Evolutionary conservation across 2,329 filamentous ascomycete species (phyloP).

Genomic region (Colletotrichum filicis): DNA sequence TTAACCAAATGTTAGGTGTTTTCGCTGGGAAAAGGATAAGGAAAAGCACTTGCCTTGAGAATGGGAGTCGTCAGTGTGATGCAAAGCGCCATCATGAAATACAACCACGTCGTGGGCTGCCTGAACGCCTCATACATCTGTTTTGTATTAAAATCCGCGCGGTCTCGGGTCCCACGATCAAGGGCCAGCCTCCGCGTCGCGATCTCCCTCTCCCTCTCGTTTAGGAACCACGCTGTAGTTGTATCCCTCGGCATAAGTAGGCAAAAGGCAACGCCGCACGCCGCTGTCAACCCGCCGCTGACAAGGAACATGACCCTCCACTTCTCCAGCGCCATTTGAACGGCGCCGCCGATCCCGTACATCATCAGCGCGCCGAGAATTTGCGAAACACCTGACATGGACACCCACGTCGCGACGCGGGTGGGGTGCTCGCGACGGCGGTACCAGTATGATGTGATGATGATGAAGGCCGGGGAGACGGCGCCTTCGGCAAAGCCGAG

Average conservation of each 20-base stretch:
- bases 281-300: conserved; percentile 27
- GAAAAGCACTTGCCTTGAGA: conserved; percentile 31
- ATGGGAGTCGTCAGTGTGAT: conserved; percentile 38
- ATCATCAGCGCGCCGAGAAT: conserved; percentile 43
- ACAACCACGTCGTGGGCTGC: conserved; percentile 33
- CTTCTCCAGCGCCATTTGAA: conserved; percentile 27
- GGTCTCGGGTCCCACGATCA: conserved; percentile 34
- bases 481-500: conserved; percentile 44
- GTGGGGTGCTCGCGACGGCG: conserved; percentile 42
- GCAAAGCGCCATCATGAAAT: conserved; percentile 37
- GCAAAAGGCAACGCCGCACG: conserved; percentile 12
- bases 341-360: conserved; percentile 39
- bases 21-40: no score
- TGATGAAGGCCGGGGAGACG: conserved; percentile 46
- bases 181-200: conserved; percentile 35
- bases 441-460: conserved; percentile 46
- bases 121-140: conserved; percentile 38
- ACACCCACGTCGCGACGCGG: conserved; percentile 43
- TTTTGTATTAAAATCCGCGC: conserved; percentile 30
- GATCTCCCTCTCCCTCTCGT: conserved; percentile 11
- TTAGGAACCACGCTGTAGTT: conserved; percentile 23
- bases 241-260: conserved; percentile 24
- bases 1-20: background rate
- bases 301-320: conserved; percentile 39
- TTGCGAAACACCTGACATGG: conserved; percentile 43